Base-by-base conservation (phyloP, 164 flowering plant genomes). In the Tinospora cordifolia region DNA sequence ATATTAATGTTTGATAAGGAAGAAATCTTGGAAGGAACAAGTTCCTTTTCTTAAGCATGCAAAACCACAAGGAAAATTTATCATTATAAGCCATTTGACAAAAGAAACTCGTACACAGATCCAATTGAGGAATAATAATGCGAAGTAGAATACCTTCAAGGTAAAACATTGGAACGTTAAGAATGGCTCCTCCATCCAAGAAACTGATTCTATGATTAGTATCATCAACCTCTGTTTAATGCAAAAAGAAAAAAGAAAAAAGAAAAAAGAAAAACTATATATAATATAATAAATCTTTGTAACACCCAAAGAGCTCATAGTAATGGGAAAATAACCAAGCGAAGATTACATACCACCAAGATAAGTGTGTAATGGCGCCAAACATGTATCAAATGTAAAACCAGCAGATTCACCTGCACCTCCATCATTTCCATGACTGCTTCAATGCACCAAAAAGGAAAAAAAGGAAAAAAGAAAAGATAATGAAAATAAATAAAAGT, bases 291-390 rank as follows among this genome's bases (percentile, higher is more conserved):
- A 34, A 27, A 30, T 12, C n/a, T 26, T 14, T 19, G 1, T 17
- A 63, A 34, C 12, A 2, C 19, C 15, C 17, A 39, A 65, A 65
- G 26, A 36, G 40, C 6, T 34, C n/a, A 30, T 46, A 51, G 26
- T 10, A 63, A 44, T 57, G 21, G 67, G 10, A 41, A 65, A 17
- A 59, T 38, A 69, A 22, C 49, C 51, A 39, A 38, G 39, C 0
- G 22, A 13, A 13, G 19, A 34, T 27, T 75, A 38, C 89, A 69
- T 79, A 92, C 99, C 99, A 27, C 99, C 99, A 76, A 95, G 97
- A 78, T 95, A 95, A 3, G 93, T 81, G 74, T 92, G 99, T 72
- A 92, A 74, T 2, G 97, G 83, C 70, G 91, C 89, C 87, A 95
- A 79, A 70, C 82, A 66, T 38, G 90, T 76, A 81, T 92, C 76